Percentiles rank a stretch among this genome's conserved stretches.
These are phyloP conservation scores for Aureobasidium pullulans DNA, from an alignment of 2,329 filamentous ascomycete species.

Conservation along the genomic window DNA sequence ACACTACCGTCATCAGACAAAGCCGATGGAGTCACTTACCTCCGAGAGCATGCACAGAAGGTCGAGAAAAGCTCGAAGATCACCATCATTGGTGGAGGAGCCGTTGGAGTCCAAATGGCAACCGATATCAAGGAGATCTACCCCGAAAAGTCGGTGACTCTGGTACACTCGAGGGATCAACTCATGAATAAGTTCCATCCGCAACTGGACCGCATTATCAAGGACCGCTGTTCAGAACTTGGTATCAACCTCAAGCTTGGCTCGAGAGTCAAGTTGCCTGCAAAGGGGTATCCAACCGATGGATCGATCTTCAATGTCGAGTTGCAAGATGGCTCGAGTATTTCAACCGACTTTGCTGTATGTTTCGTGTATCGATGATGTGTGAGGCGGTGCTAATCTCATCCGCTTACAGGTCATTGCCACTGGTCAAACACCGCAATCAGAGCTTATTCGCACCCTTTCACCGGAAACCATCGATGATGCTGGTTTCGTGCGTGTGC, in stretches of 20 bases:
- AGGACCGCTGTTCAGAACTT: conserved; percentile 38
- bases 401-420: conserved; percentile 44
- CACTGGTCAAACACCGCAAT: conserved; percentile 53
- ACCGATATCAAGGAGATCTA: conserved; percentile 52
- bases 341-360: conserved; percentile 47
- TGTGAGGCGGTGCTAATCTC: no score
- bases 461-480: conserved; percentile 26
- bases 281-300: conserved; percentile 20
- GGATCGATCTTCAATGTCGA: conserved; percentile 28
- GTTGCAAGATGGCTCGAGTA: conserved; percentile 38
- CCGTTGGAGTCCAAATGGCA: conserved; percentile 55
- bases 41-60: neutral
- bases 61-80: conserved; percentile 8
- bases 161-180: conserved; percentile 50
- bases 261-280: conserved; percentile 21
- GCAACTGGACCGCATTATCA: conserved; percentile 32
- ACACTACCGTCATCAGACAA: conserved; percentile 11
- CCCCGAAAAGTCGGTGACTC: conserved; percentile 48
- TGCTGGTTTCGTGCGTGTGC: conserved; percentile 35
- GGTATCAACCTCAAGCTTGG: conserved; percentile 46
- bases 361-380: neutral
- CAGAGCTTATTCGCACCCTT: conserved; percentile 39
- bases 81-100: conserved; percentile 45
- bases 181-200: conserved; percentile 47
- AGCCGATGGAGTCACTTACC: conserved; percentile 11